Evolutionary conservation across 345 rosid genomes (phyloP), one percentile per base, ranked within the genome.

Genomic region (Abelmoschus esculentus): DNA sequence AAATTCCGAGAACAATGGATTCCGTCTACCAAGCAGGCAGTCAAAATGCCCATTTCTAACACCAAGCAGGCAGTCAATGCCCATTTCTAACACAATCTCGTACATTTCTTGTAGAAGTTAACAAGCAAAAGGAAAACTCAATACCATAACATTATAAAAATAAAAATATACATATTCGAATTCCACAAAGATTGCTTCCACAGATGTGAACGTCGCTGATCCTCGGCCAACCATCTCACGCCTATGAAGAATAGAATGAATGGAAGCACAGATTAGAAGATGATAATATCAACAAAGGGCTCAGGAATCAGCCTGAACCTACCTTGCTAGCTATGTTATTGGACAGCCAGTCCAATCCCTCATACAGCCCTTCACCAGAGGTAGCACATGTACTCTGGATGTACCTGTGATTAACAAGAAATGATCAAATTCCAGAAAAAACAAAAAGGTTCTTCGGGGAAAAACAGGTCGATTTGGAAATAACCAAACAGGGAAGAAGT

Each of bases 331-430:
- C 87, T 36, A 85, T 89, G 86, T 89, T 89, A 84, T 84, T 86
- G 81, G 91, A 86, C 15, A 89, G 91, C 96, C 96, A 89, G 66
- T 89, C 96, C 18, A 89, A 80, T 42, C 95, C 95, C 80, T 87
- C 90, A 5, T 89, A 89, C 0, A 89, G 82, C 44, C 96, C 96
- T 81, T 85, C 96, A 65, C 96, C 95, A 6, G 89, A 85, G 10
- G 90, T 88, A 4, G 90, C 93, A 18, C 93, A 88, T 32, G 93
- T 83, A 78, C 95, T 89, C 84, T 89, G 95, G 75, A 86, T 89
- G 77, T 89, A 89, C 95, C 91, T 89, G 67, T 63, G n/a, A 2
- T 15, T 32, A 9, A 46, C 34, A 64, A 36, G 29, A 54, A 14
- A 49, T n/a, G 18, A 34, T 17, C 40, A 65, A 34, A n/a, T 19